phyloP scores from a whole-genome alignment of 805 yeast species.

The Sugiyamaella smithiae region DNA sequence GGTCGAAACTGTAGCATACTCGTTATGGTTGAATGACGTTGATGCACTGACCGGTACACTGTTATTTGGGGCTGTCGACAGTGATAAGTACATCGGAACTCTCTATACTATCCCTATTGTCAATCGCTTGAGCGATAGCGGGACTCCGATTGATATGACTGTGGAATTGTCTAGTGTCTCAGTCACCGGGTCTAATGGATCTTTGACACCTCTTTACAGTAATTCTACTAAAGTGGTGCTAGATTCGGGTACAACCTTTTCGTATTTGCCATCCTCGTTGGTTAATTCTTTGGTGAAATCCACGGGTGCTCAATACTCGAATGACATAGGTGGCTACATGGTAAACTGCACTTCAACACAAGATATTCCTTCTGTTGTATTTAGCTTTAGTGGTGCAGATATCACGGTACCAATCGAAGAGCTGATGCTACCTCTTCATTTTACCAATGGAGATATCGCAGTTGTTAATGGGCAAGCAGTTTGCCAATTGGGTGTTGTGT shows the following conservation, averaged over 20 bases:
- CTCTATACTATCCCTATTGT: slow-evolving; percentile 26
- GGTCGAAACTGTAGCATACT: slow-evolving; percentile 43
- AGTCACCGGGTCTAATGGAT: neutral
- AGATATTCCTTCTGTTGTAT: slow-evolving; percentile 10
- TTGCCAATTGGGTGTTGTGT: slow-evolving; percentile 12
- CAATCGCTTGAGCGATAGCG: neutral
- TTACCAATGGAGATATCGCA: slow-evolving; percentile 11
- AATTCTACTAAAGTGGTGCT: slow-evolving; percentile 30
- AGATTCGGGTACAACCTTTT: slow-evolving; percentile 57
- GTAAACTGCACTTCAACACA: slow-evolving; percentile 9
- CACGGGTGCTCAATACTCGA: slow-evolving; percentile 14
- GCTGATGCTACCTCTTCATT: slow-evolving; percentile 17
- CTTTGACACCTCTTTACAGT: neutral
- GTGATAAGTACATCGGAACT: slow-evolving; percentile 40
- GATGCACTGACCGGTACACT: slow-evolving; percentile 36
- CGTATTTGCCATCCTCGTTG: slow-evolving; percentile 44
- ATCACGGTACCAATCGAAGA: slow-evolving; percentile 28
- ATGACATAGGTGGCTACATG: slow-evolving; percentile 4
- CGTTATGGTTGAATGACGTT: slow-evolving; percentile 43
- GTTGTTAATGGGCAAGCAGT: slow-evolving; percentile 7
- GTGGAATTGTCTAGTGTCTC: slow-evolving; percentile 10
- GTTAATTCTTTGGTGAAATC: slow-evolving; percentile 21
- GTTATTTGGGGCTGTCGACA: slow-evolving; percentile 46
- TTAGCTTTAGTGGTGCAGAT: slow-evolving; percentile 27
- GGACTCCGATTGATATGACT: slow-evolving; percentile 20